Base-by-base conservation (phyloP, 1,284 basidiomycete genomes). In the Sanghuangporus baumii region DNA sequence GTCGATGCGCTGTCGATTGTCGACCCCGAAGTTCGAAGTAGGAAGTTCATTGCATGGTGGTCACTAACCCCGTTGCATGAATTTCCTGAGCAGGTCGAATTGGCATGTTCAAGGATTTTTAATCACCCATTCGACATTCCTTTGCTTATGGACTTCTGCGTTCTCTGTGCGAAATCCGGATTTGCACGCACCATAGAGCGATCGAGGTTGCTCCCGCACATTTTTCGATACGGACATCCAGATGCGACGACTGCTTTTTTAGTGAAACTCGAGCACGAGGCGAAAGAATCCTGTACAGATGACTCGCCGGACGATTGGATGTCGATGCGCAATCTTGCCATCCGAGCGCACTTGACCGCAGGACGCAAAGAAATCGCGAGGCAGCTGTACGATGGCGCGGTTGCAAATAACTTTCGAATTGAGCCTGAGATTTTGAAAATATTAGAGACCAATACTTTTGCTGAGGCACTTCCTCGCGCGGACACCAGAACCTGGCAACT, bases 81-180 rank as follows among this genome's bases (percentile, higher is more conserved):
- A 12, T 62, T 31, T 54, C 61, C 55, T 31, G 37, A 43, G 14
- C 37, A 51, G 14, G 7, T 62, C 3, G 37, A 37, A 31, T 23
- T 52, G 26, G 43, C 43, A 18, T 38, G 14, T 31, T 12, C 23
- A 18, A 40, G 38, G 31, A 38, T 65, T 6, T 37, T 65, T 54
- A 16, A 59, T 7, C 26, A 57, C 20, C 60, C 54, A 8, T 60
- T 62, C 20, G 60, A 65, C n/a, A n/a, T 65, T 31, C 55, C 54
- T 12, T 40, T 65, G 4, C 23, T 65, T 14, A 59, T 56, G 50
- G 61, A 59, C 36, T 65, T 65, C 55, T 59, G 51, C 40, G 14
- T 56, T 34, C 41, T 62, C 16, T 55, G 48, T 38, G 40, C 56
- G 12, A 31, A 59, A 18, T n/a, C 41, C 0, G 57, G 60, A 20